Base-by-base conservation (phyloP, 805 yeast species). In the Spencermartinsiella europaea region DNA sequence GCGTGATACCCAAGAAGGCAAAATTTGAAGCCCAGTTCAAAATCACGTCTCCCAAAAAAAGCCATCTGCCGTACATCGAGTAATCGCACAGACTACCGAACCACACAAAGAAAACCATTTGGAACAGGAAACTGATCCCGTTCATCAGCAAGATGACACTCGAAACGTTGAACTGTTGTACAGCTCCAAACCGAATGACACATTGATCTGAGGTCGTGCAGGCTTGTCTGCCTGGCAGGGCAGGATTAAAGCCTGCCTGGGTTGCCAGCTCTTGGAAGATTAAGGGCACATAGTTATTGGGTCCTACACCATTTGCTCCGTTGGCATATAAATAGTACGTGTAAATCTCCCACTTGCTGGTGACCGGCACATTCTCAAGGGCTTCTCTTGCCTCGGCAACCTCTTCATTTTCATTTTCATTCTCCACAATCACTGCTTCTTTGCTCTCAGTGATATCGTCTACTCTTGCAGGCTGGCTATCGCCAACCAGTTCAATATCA, bases 301-400 rank as follows among this genome's bases (percentile, higher is more conserved):
- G 38, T 12, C 51, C 51, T 2, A 48, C 51, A n/a, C 51, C 45
- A 22, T 48, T 48, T 28, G 44, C 45, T 5, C 51, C 51, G 16
- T 39, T 40, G 35, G 44, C 44, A 40, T 48, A 48, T 14, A 45
- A 40, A 19, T 40, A 40, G 31, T 48, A 48, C 2, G 46, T 38
- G 40, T 38, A 40, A 16, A 44, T 40, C 25, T 48, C 51, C 40
- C 40, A 38, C 27, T 40, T 44, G 7, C 38, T 21, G 20, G 51
- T 44, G 12, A 35, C 46, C 4, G 51, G 51, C 10, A 35, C 40
- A 15, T 38, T 33, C n/a, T 38, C 40, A 14, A 44, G 22, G 14
- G 21, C 20, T n/a, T 45, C 48, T 22, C 38, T 21, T 12, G 44
- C 45, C 38, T 40, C 51, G 21, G 44, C 44, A 21, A 43, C 35